Percentiles rank a stretch among this genome's conserved stretches.
Conservation (phyloP, 2,329 filamentous ascomycete species). For the Biscogniauxia marginata region DNA sequence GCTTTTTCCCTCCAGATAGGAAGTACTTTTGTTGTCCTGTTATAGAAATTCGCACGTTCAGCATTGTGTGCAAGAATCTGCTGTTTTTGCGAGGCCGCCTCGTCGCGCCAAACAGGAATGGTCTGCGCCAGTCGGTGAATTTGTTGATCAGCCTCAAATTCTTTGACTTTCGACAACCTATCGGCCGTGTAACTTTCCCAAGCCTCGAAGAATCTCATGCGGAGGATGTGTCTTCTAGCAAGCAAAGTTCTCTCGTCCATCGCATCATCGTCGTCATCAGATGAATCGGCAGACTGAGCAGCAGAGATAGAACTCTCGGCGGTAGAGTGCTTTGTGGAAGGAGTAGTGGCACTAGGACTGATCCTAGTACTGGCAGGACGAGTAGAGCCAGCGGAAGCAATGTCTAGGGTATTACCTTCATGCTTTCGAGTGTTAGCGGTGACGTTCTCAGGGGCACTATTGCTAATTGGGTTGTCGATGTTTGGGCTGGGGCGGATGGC, state of each 20-base stretch:
- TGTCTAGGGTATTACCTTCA: neutral
- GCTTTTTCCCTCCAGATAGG: conserved; percentile 27
- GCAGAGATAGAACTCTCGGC: neutral
- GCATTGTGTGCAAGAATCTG: conserved; percentile 19
- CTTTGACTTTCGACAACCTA: conserved; percentile 22
- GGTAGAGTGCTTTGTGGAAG: neutral
- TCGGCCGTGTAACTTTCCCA: conserved; percentile 31
- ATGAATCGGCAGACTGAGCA: conserved; percentile 5
- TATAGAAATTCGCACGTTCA: conserved; percentile 22
- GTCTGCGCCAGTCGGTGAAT: conserved; percentile 12
- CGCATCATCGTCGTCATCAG: conserved; percentile 18
- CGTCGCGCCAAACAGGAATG: conserved; percentile 22
- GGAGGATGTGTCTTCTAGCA: conserved; percentile 33
- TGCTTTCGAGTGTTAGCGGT: neutral
- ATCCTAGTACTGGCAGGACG: neutral
- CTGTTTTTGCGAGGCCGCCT: conserved; percentile 16
- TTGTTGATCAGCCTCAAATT: conserved; percentile 22
- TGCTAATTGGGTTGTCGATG: neutral
- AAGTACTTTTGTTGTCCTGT: conserved; percentile 19
- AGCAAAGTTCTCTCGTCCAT: conserved; percentile 31
- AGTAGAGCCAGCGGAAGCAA: neutral
- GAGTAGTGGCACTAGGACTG: neutral
- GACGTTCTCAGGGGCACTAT: neutral
- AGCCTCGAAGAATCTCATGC: conserved; percentile 33
- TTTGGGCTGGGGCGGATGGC: neutral